phyloP scores from a whole-genome alignment of 441 rosid species.

The Rhodomyrtus psidioides region DNA sequence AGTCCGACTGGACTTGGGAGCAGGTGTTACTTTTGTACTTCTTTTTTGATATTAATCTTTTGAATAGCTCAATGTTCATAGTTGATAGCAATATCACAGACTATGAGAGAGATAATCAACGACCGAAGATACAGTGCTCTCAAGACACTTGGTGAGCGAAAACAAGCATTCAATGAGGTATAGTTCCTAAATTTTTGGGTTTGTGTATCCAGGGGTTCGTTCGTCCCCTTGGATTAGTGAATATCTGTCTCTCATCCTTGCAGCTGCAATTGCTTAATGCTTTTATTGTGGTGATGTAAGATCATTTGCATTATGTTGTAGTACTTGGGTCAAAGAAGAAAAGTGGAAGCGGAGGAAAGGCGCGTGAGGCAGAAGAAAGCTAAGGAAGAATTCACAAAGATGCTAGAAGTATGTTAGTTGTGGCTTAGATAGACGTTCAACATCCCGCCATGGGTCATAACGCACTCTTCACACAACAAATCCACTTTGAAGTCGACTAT shows the following conservation, averaged over 20 bases:
- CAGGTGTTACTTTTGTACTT: conserved; percentile 49
- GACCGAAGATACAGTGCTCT: conserved; percentile 89
- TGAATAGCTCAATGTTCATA: background rate
- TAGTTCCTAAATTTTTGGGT: background rate
- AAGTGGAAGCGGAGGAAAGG: conserved; percentile 93
- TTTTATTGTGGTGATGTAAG: conserved; percentile 7
- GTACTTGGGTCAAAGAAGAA: conserved; percentile 97
- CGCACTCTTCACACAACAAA: background rate
- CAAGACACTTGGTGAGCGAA: conserved; percentile 91
- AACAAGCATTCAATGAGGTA: conserved; percentile 99
- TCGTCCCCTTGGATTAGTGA: background rate
- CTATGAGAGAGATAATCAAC: conserved; percentile 81
- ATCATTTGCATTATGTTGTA: conserved; percentile 10
- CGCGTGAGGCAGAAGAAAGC: conserved; percentile 94
- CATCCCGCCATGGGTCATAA: background rate
- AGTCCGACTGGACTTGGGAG: conserved; percentile 99
- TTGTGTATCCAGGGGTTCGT: background rate
- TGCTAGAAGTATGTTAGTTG: conserved; percentile 74
- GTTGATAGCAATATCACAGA: conserved; percentile 32
- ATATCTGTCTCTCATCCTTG: background rate
- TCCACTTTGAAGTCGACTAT: background rate
- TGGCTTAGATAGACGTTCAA: conserved; percentile 1
- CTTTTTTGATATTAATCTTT: conserved; percentile 1
- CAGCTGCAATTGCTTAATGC: background rate
- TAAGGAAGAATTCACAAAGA: conserved; percentile 78